Conservation (phyloP, 352 stramenopile species). For the Phytophthora quininea region DNA sequence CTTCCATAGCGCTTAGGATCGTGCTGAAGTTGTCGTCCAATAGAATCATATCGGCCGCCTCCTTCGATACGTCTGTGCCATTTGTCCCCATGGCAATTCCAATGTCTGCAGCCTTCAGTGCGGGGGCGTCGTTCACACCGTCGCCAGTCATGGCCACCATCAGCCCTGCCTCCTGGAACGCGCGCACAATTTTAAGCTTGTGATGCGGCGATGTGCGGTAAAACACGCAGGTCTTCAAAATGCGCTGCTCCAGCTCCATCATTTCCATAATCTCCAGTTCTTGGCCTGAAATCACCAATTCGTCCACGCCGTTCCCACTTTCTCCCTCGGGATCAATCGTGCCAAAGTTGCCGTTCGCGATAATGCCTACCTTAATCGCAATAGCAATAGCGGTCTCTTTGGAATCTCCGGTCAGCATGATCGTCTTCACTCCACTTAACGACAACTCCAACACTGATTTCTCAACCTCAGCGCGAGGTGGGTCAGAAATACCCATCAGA, state of each 20-base stretch:
- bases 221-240: conserved; percentile 93
- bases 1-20: conserved; percentile 96
- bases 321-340: conserved; percentile 40
- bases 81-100: conserved; percentile 98
- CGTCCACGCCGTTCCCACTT: conserved; percentile 32
- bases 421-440: conserved; percentile 66
- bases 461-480: conserved; percentile 67
- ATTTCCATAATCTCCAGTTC: conserved; percentile 93
- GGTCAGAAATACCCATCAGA: conserved; percentile 93
- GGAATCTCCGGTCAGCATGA: conserved; percentile 96
- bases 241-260: conserved; percentile 76
- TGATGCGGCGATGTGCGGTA: conserved; percentile 95
- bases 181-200: conserved; percentile 96
- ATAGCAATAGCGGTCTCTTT: conserved; percentile 96
- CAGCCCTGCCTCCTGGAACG: conserved; percentile 84
- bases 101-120: conserved; percentile 97
- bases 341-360: conserved; percentile 54
- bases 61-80: conserved; percentile 97
- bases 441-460: conserved; percentile 66
- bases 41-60: conserved; percentile 97
- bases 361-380: conserved; percentile 93
- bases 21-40: conserved; percentile 97
- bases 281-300: conserved; percentile 82
- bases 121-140: conserved; percentile 98
- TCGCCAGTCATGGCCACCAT: conserved; percentile 99